A percentile compares a stretch with the other conserved stretches of the same genome.
Evolutionary conservation across 345 rosid genomes (phyloP).

Genomic region (Dipteronia dyeriana): DNA sequence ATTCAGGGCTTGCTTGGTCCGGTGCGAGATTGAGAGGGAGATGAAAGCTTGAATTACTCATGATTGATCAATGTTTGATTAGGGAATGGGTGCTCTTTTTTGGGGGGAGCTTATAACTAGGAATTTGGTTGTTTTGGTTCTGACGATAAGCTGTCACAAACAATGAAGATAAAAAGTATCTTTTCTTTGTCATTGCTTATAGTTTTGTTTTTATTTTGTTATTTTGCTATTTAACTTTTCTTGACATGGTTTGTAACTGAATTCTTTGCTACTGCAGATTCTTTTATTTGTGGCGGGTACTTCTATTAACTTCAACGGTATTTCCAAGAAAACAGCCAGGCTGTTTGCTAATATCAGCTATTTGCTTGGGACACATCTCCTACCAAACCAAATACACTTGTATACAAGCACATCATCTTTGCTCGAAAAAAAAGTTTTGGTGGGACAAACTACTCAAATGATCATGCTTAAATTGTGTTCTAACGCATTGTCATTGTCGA

Average conservation of each 20-base stretch:
- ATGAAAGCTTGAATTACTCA: not conserved
- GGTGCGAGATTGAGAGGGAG: conserved; percentile 27
- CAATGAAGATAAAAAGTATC: not conserved
- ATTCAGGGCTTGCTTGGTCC: conserved; percentile 20
- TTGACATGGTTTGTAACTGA: not conserved
- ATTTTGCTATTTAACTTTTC: not conserved
- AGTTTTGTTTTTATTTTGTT: no score
- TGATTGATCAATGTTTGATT: not conserved
- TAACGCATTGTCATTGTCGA: no score
- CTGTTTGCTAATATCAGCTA: no score
- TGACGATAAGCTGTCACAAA: conserved; percentile 30
- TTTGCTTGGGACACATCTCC: no score
- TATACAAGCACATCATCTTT: no score
- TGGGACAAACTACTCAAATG: no score
- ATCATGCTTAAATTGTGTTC: no score
- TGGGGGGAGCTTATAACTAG: not conserved
- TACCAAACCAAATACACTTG: no score
- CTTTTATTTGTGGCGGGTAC: not conserved
- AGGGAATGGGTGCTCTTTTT: not conserved
- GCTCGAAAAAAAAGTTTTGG: no score
- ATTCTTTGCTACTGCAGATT: not conserved
- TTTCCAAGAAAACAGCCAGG: not conserved
- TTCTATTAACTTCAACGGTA: not conserved
- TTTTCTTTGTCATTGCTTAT: not conserved
- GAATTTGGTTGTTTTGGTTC: conserved; percentile 15